Evolutionary conservation across 2,329 filamentous ascomycete species (phyloP), one percentile per base, ranked within the genome.

Genomic region (Diaporthe nobilis): DNA sequence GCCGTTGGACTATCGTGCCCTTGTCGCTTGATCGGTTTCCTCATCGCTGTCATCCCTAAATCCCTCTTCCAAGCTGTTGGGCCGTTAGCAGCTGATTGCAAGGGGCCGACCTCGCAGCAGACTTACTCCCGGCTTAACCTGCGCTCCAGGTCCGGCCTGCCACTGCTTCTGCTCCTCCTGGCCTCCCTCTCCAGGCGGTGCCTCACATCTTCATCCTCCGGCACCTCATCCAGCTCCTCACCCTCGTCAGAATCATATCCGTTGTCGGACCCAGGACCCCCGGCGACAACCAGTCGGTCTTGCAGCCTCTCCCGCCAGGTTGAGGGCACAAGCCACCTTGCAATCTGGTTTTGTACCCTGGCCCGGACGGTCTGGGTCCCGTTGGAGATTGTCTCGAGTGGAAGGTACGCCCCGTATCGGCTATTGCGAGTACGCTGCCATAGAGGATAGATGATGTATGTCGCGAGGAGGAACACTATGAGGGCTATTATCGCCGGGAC

Each of bases 41-140:
- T 93, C 91, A 74, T 93, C 91, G 81, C 93, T 94, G 79, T 94
- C 92, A 82, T 94, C 93, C 84, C 91, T 90, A 81, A 95, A 95
- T 0, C 92, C 93, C 80, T 93, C 90, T 82, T 96, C 94, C 71
- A 96, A 84, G 79, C 87, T 88, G 77, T 53, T 77, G 55, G 72
- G 70, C 60, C 75, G 63, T 78, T 60, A 74, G 75, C 73, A 75
- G 22, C 37, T 17, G 20, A 10, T 37, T 12, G 8, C 15, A 49
- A 74, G 37, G 44, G 58, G 17, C 31, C 42, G 20, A 60, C 39
- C n/a, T 44, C n/a, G 47, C 12, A 51, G 31, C n/a, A 13, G 37
- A 86, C 89, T 82, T 84, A 91, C 86, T 98, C 95, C 84, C 95
- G 88, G 82, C 94, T 96, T 77, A 98, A 81, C 77, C 95, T 88